phyloP scores from a whole-genome alignment of 2,329 filamentous ascomycete genomes.

The Blastomyces parvus region DNA sequence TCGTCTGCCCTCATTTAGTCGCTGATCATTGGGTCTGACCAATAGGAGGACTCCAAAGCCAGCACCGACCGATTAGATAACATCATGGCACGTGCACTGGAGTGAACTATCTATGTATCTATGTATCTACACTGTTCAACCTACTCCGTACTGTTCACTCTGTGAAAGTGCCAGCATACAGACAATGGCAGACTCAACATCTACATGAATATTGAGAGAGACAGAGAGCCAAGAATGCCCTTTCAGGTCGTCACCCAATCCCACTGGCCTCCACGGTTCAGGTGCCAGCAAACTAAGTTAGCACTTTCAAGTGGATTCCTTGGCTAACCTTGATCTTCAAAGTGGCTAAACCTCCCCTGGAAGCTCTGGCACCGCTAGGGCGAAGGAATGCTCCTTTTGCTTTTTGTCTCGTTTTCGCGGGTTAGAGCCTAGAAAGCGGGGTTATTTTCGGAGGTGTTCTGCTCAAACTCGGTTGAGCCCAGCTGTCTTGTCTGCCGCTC shows the following conservation, averaged over 20 bases:
- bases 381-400: background rate
- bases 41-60: background rate
- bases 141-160: too few species aligned
- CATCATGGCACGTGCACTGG: too few species aligned
- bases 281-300: background rate
- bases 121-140: too few species aligned
- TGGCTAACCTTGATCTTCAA: constrained; percentile 3
- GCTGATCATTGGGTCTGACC: background rate
- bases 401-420: background rate
- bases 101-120: too few species aligned
- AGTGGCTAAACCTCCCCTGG: background rate
- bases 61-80: background rate
- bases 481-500: background rate
- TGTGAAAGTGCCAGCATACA: too few species aligned
- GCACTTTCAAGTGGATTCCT: background rate
- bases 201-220: background rate
- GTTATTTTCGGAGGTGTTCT: background rate
- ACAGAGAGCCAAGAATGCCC: background rate
- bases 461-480: background rate
- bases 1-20: background rate
- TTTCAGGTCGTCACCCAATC: background rate
- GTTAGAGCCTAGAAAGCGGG: background rate
- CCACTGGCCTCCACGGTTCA: background rate
- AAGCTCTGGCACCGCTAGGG: background rate
- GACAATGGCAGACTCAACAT: background rate